phyloP scores from a whole-genome alignment of 805 yeast species.

The Wickerhamiella alocasiicola region DNA sequence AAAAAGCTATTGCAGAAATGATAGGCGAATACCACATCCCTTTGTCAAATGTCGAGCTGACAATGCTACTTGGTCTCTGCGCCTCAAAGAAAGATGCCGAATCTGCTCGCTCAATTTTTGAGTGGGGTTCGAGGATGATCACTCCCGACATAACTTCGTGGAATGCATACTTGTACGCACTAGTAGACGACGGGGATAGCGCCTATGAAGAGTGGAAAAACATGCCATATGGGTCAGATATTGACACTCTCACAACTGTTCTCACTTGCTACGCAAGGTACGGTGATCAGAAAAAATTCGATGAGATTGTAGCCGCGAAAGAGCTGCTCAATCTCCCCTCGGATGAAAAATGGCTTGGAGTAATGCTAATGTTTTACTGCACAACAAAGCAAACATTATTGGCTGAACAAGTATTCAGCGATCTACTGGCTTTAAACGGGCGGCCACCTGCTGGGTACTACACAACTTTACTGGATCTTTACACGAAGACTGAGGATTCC shows the following conservation, averaged over 20 bases:
- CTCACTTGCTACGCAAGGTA: conserved; percentile 19
- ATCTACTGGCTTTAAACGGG: conserved; percentile 16
- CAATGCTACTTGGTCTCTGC: conserved; percentile 23
- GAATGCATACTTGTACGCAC: conserved; percentile 26
- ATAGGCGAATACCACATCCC: conserved; percentile 16
- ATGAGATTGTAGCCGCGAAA: conserved; percentile 13
- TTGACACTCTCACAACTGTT: conserved; percentile 21
- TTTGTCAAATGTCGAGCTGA: conserved; percentile 19
- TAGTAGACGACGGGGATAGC: conserved; percentile 23
- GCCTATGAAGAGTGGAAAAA: conserved; percentile 26
- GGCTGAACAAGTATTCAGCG: conserved; percentile 28
- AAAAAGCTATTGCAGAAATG: conserved; percentile 21
- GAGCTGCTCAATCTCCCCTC: conserved; percentile 20
- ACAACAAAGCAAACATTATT: conserved; percentile 26
- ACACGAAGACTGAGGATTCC: conserved; percentile 12
- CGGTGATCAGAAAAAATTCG: conserved; percentile 1
- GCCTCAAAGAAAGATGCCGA: conserved; percentile 21
- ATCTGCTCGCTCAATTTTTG: conserved; percentile 22
- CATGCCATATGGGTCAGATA: conserved; percentile 17
- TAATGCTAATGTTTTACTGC: conserved; percentile 26
- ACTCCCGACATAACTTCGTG: conserved; percentile 23
- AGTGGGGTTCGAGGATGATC: conserved; percentile 20
- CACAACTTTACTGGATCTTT: conserved; percentile 19
- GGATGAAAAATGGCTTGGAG: conserved; percentile 25
- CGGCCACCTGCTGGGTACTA: conserved; percentile 19